Evolutionary conservation across 768 basidiomycete species (phyloP), one percentile per base, ranked within the genome.

Genomic region (button mushroom (Agaricus bisporus)): DNA sequence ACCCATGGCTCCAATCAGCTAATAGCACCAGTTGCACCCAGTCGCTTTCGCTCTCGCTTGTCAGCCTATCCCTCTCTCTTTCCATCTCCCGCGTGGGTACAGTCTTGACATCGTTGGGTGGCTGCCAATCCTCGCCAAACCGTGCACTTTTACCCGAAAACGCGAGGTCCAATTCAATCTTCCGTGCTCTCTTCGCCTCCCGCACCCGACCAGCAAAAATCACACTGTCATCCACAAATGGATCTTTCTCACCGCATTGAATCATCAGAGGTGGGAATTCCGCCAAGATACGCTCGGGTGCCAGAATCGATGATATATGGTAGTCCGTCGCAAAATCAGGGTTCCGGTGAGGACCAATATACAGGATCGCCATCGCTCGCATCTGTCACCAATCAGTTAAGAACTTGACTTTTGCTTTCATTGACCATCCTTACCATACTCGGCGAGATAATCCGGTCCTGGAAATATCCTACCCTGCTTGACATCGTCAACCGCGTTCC

Each of bases 311-410:
- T 15, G 95, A 98, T 60, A 99, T 84, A 71, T 91, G 86, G 69
- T 98, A 98, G 73, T 99, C 95, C 15, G 87, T 88, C 51, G 83
- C 81, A 66, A 99, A 95, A 68, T 98, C 94, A 6, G 97, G 97
- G 65, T 92, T 88, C 48, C 85, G 86, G 63, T 90, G 82, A 1
- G 97, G 95, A 1, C 95, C 95, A 55, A 99, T 88, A 70, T 97
- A 97, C 58, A 95, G 72, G 64, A 97, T 95, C 3, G 95, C 95
- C 97, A 99, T 99, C 0, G 95, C 95, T 35, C 97, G 90, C 92
- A 98, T 98, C 95, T 98, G 61, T n/a, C 41, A 53, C 35, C n/a
- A 48, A 20, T 54, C 10, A n/a, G 15, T 12, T 29, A 25, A 57
- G 10, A 5, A 53, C 41, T 25, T 35, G 11, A 56, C 32, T 7